Percentiles rank a stretch among this genome's conserved stretches.
Conservation (phyloP, 2,329 filamentous ascomycete species). For the Podosphaera xanthii region DNA sequence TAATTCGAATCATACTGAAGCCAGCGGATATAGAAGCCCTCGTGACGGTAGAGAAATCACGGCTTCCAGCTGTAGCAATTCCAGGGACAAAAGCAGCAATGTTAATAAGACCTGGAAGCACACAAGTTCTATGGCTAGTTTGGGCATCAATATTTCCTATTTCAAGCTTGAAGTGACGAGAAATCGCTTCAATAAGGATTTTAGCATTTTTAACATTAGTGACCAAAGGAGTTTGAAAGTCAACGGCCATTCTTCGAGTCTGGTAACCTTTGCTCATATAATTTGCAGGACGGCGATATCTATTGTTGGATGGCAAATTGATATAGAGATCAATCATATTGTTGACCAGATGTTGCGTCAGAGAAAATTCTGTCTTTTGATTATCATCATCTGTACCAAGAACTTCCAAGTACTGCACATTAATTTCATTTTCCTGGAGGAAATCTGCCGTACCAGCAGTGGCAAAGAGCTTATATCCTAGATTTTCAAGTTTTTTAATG, state of each 20-base stretch:
- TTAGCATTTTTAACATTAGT: slow-evolving; percentile 99
- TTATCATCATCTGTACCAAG: slow-evolving; percentile 57
- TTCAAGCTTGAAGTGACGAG: slow-evolving; percentile 66
- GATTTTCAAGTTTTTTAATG: slow-evolving; percentile 64
- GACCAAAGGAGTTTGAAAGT: slow-evolving; percentile 80
- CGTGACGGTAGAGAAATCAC: slow-evolving; percentile 46
- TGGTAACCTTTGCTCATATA: slow-evolving; percentile 98
- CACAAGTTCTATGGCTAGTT: slow-evolving; percentile 59
- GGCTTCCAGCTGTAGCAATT: slow-evolving; percentile 37
- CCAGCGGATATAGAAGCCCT: slow-evolving; percentile 52
- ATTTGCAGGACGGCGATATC: slow-evolving; percentile 85
- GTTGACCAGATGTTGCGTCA: slow-evolving; percentile 89
- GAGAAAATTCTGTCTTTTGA: slow-evolving; percentile 85
- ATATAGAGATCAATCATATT: slow-evolving; percentile 98
- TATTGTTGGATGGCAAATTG: slow-evolving; percentile 96
- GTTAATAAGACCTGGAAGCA: slow-evolving; percentile 55
- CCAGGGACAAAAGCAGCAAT: slow-evolving; percentile 61
- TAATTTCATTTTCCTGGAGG: slow-evolving; percentile 75
- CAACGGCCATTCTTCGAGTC: slow-evolving; percentile 91
- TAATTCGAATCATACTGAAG: slow-evolving; percentile 60
- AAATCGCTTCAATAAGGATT: slow-evolving; percentile 82
- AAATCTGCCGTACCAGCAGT: slow-evolving; percentile 94
- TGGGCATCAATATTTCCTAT: slow-evolving; percentile 74
- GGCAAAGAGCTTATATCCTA: slow-evolving; percentile 90
- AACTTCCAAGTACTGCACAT: slow-evolving; percentile 82